These are phyloP conservation scores for Volvox africanus DNA, from an alignment of 139 green algal genomes.

Conservation along the genomic window DNA sequence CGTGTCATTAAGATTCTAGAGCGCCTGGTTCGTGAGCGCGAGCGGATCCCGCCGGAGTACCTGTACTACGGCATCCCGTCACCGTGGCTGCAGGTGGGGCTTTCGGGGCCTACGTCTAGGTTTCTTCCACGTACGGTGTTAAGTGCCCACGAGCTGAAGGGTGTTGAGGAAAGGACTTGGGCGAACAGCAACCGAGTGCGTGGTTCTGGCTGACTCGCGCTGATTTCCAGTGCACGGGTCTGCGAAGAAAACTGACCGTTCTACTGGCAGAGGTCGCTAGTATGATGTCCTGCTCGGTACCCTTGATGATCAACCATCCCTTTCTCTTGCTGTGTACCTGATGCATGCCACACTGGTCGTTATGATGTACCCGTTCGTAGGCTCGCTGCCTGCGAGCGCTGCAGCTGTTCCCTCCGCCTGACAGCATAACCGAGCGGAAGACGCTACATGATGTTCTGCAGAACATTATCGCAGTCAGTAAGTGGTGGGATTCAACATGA, in stretches of 20 bases:
- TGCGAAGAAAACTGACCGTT: too few species aligned
- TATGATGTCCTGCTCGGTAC: too few species aligned
- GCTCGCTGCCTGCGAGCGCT: slow-evolving; percentile 85
- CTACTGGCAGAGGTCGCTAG: too few species aligned
- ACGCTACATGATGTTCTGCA: slow-evolving; percentile 75
- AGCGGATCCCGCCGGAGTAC: slow-evolving; percentile 89
- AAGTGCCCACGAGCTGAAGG: too few species aligned
- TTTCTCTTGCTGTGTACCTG: too few species aligned
- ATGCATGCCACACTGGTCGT: too few species aligned
- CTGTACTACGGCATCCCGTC: slow-evolving; percentile 98
- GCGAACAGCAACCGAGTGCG: too few species aligned
- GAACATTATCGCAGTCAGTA: slow-evolving; percentile 69
- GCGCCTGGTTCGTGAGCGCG: slow-evolving; percentile 75
- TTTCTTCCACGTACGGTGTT: too few species aligned
- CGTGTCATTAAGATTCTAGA: slow-evolving; percentile 90
- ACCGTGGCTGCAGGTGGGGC: slow-evolving; percentile 94
- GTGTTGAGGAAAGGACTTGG: too few species aligned
- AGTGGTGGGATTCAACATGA: background rate
- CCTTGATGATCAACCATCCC: too few species aligned
- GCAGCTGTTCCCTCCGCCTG: slow-evolving; percentile 94
- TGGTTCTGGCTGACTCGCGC: too few species aligned
- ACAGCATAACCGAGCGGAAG: slow-evolving; percentile 71
- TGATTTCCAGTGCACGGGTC: too few species aligned
- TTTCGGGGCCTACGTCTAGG: background rate
- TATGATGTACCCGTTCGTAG: background rate